phyloP scores from a whole-genome alignment of 1,139 yeast species.

The Pichia sp. region DNA sequence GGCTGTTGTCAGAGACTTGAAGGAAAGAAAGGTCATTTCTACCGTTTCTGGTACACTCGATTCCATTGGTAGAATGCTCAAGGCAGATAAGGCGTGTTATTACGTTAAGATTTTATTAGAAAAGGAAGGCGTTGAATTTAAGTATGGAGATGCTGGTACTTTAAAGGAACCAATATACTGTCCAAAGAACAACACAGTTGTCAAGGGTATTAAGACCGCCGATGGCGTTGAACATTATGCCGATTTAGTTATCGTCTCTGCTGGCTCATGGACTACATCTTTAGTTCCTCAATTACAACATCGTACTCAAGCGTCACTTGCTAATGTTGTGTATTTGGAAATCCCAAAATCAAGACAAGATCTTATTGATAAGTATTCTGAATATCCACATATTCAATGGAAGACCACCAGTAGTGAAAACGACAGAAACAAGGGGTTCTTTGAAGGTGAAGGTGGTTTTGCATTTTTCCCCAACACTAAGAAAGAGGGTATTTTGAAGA shows the following conservation, averaged over 20 bases:
- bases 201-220: slow-evolving; percentile 32
- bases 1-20: slow-evolving; percentile 19
- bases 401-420: slow-evolving; percentile 17
- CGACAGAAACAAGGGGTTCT: slow-evolving; percentile 8
- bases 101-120: slow-evolving; percentile 27
- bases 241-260: slow-evolving; percentile 36
- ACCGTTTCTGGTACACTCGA: slow-evolving; percentile 32
- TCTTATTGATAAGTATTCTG: slow-evolving; percentile 29
- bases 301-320: slow-evolving; percentile 8
- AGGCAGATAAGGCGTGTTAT: slow-evolving; percentile 35
- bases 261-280: slow-evolving; percentile 42
- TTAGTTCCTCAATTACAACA: slow-evolving; percentile 26
- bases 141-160: slow-evolving; percentile 23
- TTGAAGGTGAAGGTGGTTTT: slow-evolving; percentile 3
- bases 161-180: slow-evolving; percentile 2
- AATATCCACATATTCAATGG: slow-evolving; percentile 21
- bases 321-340: slow-evolving; percentile 27
- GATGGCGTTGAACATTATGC: slow-evolving; percentile 34
- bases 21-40: slow-evolving; percentile 10
- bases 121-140: slow-evolving; percentile 24
- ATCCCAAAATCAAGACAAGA: slow-evolving; percentile 33
- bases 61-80: slow-evolving; percentile 35
- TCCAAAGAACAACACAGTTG: slow-evolving; percentile 9
- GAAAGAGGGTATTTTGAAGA: slow-evolving; percentile 20
- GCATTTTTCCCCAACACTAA: slow-evolving; percentile 21